Conservation (phyloP, 73 alveolate genomes). For the Vitrella brassicaformis region DNA sequence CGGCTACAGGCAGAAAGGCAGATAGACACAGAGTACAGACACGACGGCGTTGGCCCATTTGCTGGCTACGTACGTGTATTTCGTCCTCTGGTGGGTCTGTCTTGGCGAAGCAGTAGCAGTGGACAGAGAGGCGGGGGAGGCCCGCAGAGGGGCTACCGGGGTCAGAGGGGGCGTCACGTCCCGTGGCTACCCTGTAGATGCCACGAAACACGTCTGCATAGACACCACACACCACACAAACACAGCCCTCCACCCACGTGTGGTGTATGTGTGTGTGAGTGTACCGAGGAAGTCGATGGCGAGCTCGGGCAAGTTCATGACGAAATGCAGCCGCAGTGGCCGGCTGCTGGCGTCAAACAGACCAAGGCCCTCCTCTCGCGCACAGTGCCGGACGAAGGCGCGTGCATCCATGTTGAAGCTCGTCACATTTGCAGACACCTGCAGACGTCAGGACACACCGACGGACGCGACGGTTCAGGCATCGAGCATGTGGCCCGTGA, state of each 20-base stretch:
- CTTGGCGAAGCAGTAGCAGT: slow-evolving; percentile 1
- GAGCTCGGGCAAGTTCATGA: slow-evolving; percentile 94
- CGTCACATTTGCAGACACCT: slow-evolving; percentile 47
- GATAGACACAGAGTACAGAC: slow-evolving; percentile 83
- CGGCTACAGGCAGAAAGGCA: slow-evolving; percentile 55
- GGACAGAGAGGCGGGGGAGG: background rate
- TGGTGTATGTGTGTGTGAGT: background rate
- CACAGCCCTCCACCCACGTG: background rate
- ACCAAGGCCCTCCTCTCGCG: slow-evolving; percentile 6
- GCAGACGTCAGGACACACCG: background rate
- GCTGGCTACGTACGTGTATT: slow-evolving; percentile 7
- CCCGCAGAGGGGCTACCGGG: background rate
- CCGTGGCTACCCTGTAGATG: background rate
- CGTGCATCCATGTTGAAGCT: slow-evolving; percentile 92
- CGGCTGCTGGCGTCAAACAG: slow-evolving; percentile 43
- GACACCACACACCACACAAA: background rate
- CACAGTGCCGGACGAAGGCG: slow-evolving; percentile 61
- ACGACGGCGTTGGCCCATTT: slow-evolving; percentile 64
- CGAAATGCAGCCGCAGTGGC: slow-evolving; percentile 59
- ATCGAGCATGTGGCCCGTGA: too few relatives aligned
- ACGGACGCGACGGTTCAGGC: background rate
- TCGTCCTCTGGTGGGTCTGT: slow-evolving; percentile 45
- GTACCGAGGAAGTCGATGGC: slow-evolving; percentile 86
- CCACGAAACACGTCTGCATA: background rate
- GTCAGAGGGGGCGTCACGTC: too few relatives aligned